Base-by-base conservation (phyloP, 2,329 filamentous ascomycete species). In the Colletotrichum tabaci region DNA sequence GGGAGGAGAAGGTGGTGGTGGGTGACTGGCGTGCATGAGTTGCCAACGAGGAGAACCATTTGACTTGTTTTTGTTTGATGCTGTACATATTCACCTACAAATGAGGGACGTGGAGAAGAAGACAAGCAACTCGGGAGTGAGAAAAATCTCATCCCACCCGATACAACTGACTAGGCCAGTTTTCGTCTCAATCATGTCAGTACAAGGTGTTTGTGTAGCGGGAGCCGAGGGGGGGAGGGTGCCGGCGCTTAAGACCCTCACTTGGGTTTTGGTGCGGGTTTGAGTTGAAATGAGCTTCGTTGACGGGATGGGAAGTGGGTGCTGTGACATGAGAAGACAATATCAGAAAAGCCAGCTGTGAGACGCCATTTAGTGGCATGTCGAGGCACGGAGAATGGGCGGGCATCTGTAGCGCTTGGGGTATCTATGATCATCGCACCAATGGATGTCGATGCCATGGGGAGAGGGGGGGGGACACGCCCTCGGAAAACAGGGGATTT, bases 41-140 rank as follows among this genome's bases (percentile, higher is more conserved):
- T 42, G 46, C 46, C 30, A 52, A 42, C 5, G n/a, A 42, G n/a
- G 50, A 40, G 4, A 38, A 21, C 18, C 30, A n/a, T 9, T 12
- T 47, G 8, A 35, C 30, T 35, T 58, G n/a, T 44, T 57, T n/a
- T 47, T 46, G 30, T 57, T 58, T 16, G 15, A 49, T 18, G 35
- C 6, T 65, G 62, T 58, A 58, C 60, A 52, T 50, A 52, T 42
- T 35, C 46, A 57, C 38, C 40, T 30, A 46, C 35, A 57, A 61
- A 67, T 50, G 44, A 61, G 49, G 58, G 42, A 61, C 49, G 44
- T 42, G 30, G 30, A 35, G 30, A 10, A 46, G 44, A 47, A 67
- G 21, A 71, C 30, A 61, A 56, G 63, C 63, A 71, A 56, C 63
- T 67, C 40, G 42, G 52, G 35, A 15, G 50, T 47, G 58, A 55